phyloP scores from a whole-genome alignment of 2,329 filamentous ascomycete genomes.

The Colletotrichum trifolii region DNA sequence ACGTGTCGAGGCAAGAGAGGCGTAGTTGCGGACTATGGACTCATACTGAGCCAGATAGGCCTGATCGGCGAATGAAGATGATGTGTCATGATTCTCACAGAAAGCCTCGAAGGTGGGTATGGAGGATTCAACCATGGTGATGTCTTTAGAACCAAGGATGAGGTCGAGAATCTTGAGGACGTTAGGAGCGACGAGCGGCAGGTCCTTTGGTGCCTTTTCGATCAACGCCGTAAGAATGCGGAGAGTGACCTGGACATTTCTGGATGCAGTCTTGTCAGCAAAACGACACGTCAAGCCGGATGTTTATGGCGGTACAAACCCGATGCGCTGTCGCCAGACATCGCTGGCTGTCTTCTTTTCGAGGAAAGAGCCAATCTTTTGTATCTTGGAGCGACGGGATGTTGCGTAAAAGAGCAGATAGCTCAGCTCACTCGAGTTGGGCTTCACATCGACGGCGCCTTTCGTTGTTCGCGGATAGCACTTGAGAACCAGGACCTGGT shows the following conservation, averaged over 20 bases:
- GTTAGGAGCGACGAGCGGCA: slow-evolving; percentile 87
- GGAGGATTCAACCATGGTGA: slow-evolving; percentile 92
- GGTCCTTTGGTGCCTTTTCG: slow-evolving; percentile 90
- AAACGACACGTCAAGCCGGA: not conserved
- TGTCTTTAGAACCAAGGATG: slow-evolving; percentile 86
- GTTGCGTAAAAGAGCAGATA: slow-evolving; percentile 97
- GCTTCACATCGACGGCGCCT: slow-evolving; percentile 90
- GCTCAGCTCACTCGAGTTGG: slow-evolving; percentile 95
- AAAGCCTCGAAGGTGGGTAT: slow-evolving; percentile 88
- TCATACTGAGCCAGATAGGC: slow-evolving; percentile 86
- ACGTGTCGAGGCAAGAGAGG: slow-evolving; percentile 78
- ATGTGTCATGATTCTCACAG: slow-evolving; percentile 88
- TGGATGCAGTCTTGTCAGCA: slow-evolving; percentile 47
- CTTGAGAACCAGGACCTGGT: slow-evolving; percentile 95
- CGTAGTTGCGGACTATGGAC: slow-evolving; percentile 82
- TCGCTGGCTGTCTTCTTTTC: slow-evolving; percentile 94
- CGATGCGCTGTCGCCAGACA: slow-evolving; percentile 88
- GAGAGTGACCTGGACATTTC: slow-evolving; percentile 93
- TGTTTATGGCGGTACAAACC: slow-evolving; percentile 62
- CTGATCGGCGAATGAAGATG: slow-evolving; percentile 86
- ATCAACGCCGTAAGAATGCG: slow-evolving; percentile 92
- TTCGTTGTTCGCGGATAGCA: slow-evolving; percentile 96
- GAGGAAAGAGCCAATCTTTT: slow-evolving; percentile 94
- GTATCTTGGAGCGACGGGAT: slow-evolving; percentile 92
- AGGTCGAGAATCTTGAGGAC: slow-evolving; percentile 86